A percentile compares a stretch with the other conserved stretches of the same genome.
phyloP scores from a whole-genome alignment of 805 yeast genomes.

The Wickerhamomyces strasburgensis region DNA sequence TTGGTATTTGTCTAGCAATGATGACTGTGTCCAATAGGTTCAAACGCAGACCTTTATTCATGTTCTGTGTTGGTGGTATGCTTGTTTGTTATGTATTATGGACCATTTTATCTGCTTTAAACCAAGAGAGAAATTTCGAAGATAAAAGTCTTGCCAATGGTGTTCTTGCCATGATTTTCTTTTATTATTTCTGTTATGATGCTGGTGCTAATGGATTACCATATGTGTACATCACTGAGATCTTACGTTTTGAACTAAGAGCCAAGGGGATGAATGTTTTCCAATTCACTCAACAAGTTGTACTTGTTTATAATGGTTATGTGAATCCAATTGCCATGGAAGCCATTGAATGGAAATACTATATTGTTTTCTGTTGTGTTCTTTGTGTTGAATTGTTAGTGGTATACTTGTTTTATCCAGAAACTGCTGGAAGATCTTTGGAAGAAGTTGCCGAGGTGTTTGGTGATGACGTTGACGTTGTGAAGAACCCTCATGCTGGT shows the following conservation, averaged over 20 bases:
- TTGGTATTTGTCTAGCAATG: conserved; percentile 25
- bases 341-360: conserved; percentile 32
- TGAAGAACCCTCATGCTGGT: conserved; percentile 1
- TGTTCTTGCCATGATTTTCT: conserved; percentile 46
- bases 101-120: conserved; percentile 42
- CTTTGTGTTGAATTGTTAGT: conserved; percentile 26
- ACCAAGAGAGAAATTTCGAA: conserved; percentile 34
- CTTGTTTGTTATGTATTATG: conserved; percentile 33
- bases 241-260: conserved; percentile 29
- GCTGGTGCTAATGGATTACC: conserved; percentile 42
- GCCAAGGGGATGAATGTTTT: conserved; percentile 21
- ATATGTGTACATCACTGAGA: conserved; percentile 39
- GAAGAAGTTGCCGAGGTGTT: conserved; percentile 35
- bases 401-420: conserved; percentile 30
- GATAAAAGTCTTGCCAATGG: conserved; percentile 38
- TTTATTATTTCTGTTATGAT: conserved; percentile 37
- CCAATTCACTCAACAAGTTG: conserved; percentile 16
- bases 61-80: conserved; percentile 33
- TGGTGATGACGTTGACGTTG: conserved; percentile 20
- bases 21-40: conserved; percentile 22
- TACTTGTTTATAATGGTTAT: conserved; percentile 28
- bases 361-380: conserved; percentile 31
- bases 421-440: conserved; percentile 34
- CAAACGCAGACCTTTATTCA: conserved; percentile 34
- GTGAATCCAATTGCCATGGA: conserved; percentile 35